Conservation (phyloP, 768 basidiomycete species). For the Boletus barrowsii region DNA sequence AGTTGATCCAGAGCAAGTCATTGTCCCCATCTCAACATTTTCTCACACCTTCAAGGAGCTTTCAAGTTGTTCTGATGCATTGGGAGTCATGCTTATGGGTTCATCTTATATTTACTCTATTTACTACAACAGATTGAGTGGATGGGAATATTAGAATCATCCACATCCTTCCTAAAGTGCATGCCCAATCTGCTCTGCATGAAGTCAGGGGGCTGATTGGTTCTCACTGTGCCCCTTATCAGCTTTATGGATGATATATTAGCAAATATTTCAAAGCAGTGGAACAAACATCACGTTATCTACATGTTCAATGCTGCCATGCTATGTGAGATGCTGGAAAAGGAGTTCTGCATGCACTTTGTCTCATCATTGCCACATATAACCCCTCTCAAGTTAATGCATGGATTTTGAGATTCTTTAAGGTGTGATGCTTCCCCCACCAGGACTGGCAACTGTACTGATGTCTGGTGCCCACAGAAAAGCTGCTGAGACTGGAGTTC, state of each 20-base stretch:
- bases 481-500: background rate
- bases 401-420: background rate
- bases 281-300: constrained; percentile 32
- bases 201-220: background rate
- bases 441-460: too few species aligned
- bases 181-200: background rate
- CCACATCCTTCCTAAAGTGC: too few species aligned
- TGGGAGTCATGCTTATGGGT: background rate
- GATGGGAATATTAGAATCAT: background rate
- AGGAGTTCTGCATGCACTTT: constrained; percentile 30
- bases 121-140: background rate
- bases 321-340: constrained; percentile 26
- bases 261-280: constrained; percentile 34
- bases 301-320: constrained; percentile 34
- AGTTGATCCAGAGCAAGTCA: background rate
- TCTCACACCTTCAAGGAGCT: background rate
- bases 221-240: constrained; percentile 17
- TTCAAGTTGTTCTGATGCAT: background rate
- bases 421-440: background rate
- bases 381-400: constrained; percentile 29
- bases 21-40: background rate
- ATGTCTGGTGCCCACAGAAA: background rate
- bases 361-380: constrained; percentile 34
- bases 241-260: constrained; percentile 36
- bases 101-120: background rate